phyloP scores from a whole-genome alignment of 805 yeast genomes.

The Lachancea thermotolerans region DNA sequence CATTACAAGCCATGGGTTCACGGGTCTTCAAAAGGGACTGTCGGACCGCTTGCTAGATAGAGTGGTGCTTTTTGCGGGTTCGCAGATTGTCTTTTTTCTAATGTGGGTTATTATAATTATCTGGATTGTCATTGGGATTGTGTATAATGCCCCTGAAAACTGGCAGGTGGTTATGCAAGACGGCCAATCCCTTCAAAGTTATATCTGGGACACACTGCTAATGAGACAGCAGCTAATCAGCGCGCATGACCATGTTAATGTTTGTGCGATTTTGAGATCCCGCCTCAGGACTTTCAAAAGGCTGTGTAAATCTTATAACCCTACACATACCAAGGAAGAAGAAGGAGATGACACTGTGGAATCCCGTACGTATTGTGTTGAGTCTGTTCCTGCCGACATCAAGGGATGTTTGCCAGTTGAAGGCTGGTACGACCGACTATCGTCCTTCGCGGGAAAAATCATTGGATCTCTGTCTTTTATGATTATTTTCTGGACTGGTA shows the following conservation, averaged over 20 bases:
- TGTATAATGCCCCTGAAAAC: slow-evolving; percentile 27
- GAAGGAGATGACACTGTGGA: background rate
- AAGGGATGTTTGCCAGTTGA: slow-evolving; percentile 20
- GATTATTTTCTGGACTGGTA: slow-evolving; percentile 34
- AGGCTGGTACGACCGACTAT: slow-evolving; percentile 33
- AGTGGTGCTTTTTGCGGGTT: slow-evolving; percentile 27
- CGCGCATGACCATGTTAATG: slow-evolving; percentile 21
- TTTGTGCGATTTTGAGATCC: slow-evolving; percentile 28
- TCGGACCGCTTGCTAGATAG: slow-evolving; percentile 20
- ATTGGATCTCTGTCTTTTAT: slow-evolving; percentile 32
- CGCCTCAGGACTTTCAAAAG: slow-evolving; percentile 22
- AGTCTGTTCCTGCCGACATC: slow-evolving; percentile 1
- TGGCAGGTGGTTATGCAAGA: slow-evolving; percentile 41
- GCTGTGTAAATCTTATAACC: slow-evolving; percentile 6
- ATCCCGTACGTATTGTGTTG: background rate
- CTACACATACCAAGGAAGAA: background rate
- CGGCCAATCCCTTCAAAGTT: slow-evolving; percentile 36
- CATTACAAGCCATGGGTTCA: slow-evolving; percentile 18
- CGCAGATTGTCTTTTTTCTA: slow-evolving; percentile 21
- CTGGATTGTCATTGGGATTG: slow-evolving; percentile 28
- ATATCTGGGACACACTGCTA: slow-evolving; percentile 36
- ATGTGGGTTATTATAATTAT: slow-evolving; percentile 25
- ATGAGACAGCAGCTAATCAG: slow-evolving; percentile 35
- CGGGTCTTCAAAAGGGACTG: slow-evolving; percentile 22
- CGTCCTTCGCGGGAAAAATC: slow-evolving; percentile 19